Conservation (phyloP, 768 basidiomycete species). For the Termitomyces sp. region DNA sequence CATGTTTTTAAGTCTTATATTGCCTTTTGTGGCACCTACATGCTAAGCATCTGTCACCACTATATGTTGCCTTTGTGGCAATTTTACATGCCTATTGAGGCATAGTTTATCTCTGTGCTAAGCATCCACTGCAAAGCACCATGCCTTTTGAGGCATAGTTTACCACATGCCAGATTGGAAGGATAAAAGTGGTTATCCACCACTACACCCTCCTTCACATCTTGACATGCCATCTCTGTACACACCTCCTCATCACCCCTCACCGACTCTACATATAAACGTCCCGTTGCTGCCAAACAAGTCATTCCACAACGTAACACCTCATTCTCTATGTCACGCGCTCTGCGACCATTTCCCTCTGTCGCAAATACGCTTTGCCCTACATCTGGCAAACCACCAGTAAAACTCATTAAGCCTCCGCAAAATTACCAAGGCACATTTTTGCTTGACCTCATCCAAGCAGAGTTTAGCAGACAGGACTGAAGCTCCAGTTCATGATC, state of each 20-base stretch:
- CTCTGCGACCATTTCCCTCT: slow-evolving; percentile 74
- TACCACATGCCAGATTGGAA: no score
- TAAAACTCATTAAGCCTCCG: slow-evolving; percentile 80
- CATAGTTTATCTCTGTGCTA: no score
- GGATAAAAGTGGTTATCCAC: no score
- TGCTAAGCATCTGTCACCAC: no score
- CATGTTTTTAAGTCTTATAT: no score
- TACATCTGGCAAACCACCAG: slow-evolving; percentile 35
- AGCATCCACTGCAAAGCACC: no score
- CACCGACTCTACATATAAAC: slow-evolving; percentile 36
- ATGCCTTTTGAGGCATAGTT: no score
- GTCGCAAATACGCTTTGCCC: slow-evolving; percentile 43
- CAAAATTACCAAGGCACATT: slow-evolving; percentile 67
- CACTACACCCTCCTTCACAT: no score
- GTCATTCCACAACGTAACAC: slow-evolving; percentile 38
- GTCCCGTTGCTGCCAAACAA: slow-evolving; percentile 25
- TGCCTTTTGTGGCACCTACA: no score
- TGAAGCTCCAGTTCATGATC: slow-evolving; percentile 13
- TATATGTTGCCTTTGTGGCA: no score
- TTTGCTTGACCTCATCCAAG: slow-evolving; percentile 78
- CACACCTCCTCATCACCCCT: slow-evolving; percentile 69
- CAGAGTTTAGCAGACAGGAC: slow-evolving; percentile 70
- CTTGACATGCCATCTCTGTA: no score
- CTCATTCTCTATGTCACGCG: slow-evolving; percentile 68
- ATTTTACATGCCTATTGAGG: no score